Percentiles rank a stretch among this genome's conserved stretches.
Evolutionary conservation across 805 yeast species (phyloP).

Genomic region (Ogataea methylovora): DNA sequence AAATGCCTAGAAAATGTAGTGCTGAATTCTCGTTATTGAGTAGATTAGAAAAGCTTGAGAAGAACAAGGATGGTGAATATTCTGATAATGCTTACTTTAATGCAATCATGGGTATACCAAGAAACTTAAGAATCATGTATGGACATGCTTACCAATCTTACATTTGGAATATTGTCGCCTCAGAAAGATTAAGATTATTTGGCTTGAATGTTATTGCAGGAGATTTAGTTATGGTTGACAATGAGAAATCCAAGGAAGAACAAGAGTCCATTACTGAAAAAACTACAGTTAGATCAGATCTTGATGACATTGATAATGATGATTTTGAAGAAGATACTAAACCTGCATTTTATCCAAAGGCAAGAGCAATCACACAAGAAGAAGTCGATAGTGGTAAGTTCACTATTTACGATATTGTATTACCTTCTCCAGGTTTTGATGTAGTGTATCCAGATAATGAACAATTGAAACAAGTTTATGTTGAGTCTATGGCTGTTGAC

Average conservation of each 20-base stretch:
- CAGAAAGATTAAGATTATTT: slow-evolving; percentile 61
- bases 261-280: slow-evolving; percentile 1
- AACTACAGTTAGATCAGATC: background rate
- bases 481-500: slow-evolving; percentile 69
- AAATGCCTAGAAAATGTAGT: slow-evolving; percentile 81
- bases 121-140: slow-evolving; percentile 89
- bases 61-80: slow-evolving; percentile 36
- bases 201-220: slow-evolving; percentile 73
- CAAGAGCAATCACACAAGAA: slow-evolving; percentile 65
- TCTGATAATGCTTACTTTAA: slow-evolving; percentile 54
- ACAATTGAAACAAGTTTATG: slow-evolving; percentile 51
- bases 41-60: slow-evolving; percentile 45
- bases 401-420: slow-evolving; percentile 73
- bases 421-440: slow-evolving; percentile 97
- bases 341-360: slow-evolving; percentile 49
- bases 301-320: slow-evolving; percentile 33
- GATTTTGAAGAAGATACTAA: slow-evolving; percentile 69
- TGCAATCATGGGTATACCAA: slow-evolving; percentile 83
- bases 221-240: slow-evolving; percentile 58
- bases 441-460: slow-evolving; percentile 75
- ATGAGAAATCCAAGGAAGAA: slow-evolving; percentile 13
- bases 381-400: slow-evolving; percentile 55
- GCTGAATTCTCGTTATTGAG: slow-evolving; percentile 76
- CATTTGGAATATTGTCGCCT: slow-evolving; percentile 86
- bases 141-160: slow-evolving; percentile 97